Conservation (phyloP, 768 basidiomycete genomes). For the Trametes gibbosa region DNA sequence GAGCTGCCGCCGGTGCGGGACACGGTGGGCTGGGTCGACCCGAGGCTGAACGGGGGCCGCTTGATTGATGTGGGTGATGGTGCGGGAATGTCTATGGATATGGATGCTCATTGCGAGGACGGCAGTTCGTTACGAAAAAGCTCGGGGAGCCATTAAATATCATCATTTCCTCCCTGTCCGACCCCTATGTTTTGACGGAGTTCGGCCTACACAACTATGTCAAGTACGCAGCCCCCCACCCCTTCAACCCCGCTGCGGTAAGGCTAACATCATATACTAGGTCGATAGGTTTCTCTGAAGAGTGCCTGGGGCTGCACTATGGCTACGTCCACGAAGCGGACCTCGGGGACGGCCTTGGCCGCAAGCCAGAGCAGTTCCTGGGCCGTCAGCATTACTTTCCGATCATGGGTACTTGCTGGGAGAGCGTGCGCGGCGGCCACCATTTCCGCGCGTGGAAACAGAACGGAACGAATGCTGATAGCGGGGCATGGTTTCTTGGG, state of each 20-base stretch:
- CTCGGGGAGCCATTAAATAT: conserved; percentile 83
- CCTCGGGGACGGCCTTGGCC: conserved; percentile 78
- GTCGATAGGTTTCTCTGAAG: conserved; percentile 79
- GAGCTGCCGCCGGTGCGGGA: conserved; percentile 28
- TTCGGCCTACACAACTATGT: conserved; percentile 66
- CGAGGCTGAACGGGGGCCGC: conserved; percentile 67
- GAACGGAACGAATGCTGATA: conserved; percentile 70
- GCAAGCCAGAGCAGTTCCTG: conserved; percentile 65
- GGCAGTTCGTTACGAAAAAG: conserved; percentile 59
- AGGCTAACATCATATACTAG: conserved; percentile 32
- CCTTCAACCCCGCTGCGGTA: background rate
- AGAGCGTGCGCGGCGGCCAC: conserved; percentile 79
- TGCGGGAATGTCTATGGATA: background rate
- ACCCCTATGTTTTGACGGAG: conserved; percentile 78
- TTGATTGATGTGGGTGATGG: conserved; percentile 67
- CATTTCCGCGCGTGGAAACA: conserved; percentile 91
- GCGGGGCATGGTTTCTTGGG: conserved; percentile 86
- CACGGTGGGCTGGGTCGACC: conserved; percentile 57
- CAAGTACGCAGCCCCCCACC: conserved; percentile 42
- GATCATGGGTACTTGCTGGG: conserved; percentile 85
- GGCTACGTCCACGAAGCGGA: conserved; percentile 77
- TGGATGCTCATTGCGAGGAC: background rate
- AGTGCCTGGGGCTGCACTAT: conserved; percentile 78
- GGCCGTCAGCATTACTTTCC: conserved; percentile 79
- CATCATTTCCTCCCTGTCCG: conserved; percentile 75